A percentile compares a stretch with the other conserved stretches of the same genome.
Evolutionary conservation across 73 alveolate species (phyloP).

Genomic region (Effrenium voratum): DNA sequence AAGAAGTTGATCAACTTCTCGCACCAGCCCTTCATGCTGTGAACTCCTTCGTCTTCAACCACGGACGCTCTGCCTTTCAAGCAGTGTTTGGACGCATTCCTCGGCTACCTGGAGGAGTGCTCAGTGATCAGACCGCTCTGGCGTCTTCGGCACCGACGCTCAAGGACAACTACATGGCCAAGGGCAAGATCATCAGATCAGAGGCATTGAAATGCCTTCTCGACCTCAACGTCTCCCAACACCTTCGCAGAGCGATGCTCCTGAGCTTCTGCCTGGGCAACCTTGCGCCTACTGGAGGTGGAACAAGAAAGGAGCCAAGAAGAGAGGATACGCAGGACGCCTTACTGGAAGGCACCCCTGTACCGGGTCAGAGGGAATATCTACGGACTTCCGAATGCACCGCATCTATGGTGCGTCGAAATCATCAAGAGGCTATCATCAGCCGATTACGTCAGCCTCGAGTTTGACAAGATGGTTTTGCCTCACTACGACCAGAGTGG

Average conservation of each 20-base stretch:
- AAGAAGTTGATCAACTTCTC: neutral
- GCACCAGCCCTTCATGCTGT: neutral
- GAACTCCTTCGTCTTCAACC: neutral
- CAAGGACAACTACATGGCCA: neutral
- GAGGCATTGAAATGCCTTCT: neutral
- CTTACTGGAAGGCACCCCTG: too few relatives aligned
- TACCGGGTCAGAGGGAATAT: too few relatives aligned
- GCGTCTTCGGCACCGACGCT: neutral
- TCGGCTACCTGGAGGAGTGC: constrained; percentile 2
- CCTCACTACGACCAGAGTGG: too few relatives aligned
- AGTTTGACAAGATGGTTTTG: too few relatives aligned
- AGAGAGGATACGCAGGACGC: too few relatives aligned
- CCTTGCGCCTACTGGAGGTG: constrained; percentile 44
- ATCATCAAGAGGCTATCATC: too few relatives aligned
- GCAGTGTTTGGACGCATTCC: constrained; percentile 44
- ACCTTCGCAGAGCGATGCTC: constrained; percentile 27
- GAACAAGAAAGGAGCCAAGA: neutral
- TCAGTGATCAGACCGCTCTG: neutral
- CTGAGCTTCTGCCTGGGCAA: constrained; percentile 39
- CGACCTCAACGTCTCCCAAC: neutral
- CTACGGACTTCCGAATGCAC: too few relatives aligned
- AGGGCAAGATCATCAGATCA: neutral
- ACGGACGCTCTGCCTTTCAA: constrained; percentile 17
- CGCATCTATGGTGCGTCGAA: too few relatives aligned
- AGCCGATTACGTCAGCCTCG: too few relatives aligned